Percentiles rank a stretch among this genome's conserved stretches.
phyloP scores from a whole-genome alignment of 148 eudicot genomes.

The Polygonum maritimum region DNA sequence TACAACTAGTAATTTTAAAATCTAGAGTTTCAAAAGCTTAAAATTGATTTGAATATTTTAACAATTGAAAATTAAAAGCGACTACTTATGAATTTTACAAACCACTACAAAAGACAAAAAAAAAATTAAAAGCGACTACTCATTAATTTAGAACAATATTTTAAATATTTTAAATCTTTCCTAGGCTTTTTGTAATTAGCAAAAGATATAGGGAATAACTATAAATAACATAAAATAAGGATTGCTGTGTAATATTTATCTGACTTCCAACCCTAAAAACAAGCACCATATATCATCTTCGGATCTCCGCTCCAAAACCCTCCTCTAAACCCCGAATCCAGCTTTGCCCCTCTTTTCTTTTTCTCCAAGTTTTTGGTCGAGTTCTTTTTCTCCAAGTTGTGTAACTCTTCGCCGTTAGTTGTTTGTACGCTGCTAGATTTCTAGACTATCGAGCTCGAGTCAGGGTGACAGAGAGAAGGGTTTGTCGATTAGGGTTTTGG shows the following conservation, averaged over 20 bases:
- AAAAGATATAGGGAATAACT: too few relatives aligned
- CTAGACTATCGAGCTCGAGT: not conserved
- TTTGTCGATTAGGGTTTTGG: not conserved
- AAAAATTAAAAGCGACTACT: too few relatives aligned
- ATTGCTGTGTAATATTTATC: not conserved
- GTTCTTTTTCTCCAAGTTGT: not conserved
- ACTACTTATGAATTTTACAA: too few relatives aligned
- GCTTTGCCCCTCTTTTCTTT: not conserved
- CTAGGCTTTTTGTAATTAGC: too few relatives aligned
- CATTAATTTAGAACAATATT: too few relatives aligned
- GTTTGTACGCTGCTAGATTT: not conserved
- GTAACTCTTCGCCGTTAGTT: not conserved
- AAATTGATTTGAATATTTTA: too few relatives aligned
- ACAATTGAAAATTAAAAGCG: too few relatives aligned
- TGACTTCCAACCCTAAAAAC: slow-evolving; percentile 1
- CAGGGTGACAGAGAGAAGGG: not conserved
- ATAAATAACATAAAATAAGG: too few relatives aligned
- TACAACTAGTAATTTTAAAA: too few relatives aligned
- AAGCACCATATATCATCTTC: not conserved
- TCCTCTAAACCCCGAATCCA: slow-evolving; percentile 21
- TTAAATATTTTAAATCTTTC: too few relatives aligned
- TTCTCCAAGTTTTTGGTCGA: not conserved
- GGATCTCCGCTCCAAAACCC: slow-evolving; percentile 23
- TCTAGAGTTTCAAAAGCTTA: too few relatives aligned
- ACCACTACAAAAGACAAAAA: too few relatives aligned